Conservation (phyloP, 805 yeast species). For the Hanseniaspora singularis region DNA sequence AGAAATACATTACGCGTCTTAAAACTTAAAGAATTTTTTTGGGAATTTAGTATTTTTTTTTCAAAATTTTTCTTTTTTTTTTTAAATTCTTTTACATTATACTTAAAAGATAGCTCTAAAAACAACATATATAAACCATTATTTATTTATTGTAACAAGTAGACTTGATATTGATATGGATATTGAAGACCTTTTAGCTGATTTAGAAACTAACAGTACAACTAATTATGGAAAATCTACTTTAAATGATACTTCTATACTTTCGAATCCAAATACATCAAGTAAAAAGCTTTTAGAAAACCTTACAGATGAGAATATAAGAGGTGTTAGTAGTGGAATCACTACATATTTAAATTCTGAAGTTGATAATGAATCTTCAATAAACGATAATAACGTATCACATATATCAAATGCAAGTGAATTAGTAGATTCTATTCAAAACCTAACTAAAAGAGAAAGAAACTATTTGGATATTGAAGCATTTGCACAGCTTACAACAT, state of each 20-base stretch:
- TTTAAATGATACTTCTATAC: not conserved
- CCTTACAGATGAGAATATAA: not conserved
- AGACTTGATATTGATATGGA: too few relatives aligned
- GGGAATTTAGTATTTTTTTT: too few relatives aligned
- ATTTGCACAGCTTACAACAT: conserved; percentile 35
- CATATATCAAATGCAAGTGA: conserved; percentile 2
- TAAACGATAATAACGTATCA: not conserved
- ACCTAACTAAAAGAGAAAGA: conserved; percentile 22
- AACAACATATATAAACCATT: too few relatives aligned
- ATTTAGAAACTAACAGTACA: conserved; percentile 39
- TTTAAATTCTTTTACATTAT: too few relatives aligned
- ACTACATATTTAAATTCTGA: too few relatives aligned
- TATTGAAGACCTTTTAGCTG: conserved; percentile 59
- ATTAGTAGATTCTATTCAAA: conserved; percentile 17
- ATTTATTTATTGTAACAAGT: too few relatives aligned
- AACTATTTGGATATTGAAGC: conserved; percentile 28
- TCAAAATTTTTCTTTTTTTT: too few relatives aligned
- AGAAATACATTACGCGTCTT: too few relatives aligned
- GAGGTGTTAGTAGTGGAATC: conserved; percentile 3
- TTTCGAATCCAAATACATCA: conserved; percentile 7
- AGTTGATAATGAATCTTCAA: too few relatives aligned
- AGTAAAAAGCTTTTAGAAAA: not conserved
- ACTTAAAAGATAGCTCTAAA: too few relatives aligned
- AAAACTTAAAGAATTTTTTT: too few relatives aligned
- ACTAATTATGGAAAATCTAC: not conserved